A percentile compares a stretch with the other conserved stretches of the same genome.
Conservation (phyloP, 345 rosid species). For the Eucalyptus tenuipes region DNA sequence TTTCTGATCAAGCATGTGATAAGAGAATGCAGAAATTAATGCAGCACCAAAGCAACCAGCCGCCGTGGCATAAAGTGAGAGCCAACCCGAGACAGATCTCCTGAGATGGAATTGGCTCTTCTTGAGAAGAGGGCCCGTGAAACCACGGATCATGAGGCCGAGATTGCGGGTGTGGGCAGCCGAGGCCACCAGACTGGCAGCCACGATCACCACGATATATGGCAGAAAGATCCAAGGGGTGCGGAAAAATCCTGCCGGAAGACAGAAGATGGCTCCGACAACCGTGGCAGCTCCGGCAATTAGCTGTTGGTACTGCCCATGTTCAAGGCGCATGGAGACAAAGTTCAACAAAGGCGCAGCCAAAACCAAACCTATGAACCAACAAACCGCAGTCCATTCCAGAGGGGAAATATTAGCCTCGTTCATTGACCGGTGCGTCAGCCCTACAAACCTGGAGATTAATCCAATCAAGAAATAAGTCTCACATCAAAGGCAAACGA, state of each 20-base stretch:
- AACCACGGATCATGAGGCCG: constrained; percentile 29
- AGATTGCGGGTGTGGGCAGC: constrained; percentile 53
- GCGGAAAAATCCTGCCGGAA: constrained; percentile 42
- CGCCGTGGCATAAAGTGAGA: constrained; percentile 39
- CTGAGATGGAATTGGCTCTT: constrained; percentile 12
- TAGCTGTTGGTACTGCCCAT: constrained; percentile 14
- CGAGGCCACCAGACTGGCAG: constrained; percentile 16
- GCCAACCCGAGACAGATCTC: constrained; percentile 38
- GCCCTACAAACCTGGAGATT: constrained; percentile 23
- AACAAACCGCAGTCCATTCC: constrained; percentile 52
- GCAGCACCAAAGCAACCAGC: constrained; percentile 49
- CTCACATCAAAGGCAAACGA: background rate
- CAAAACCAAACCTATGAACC: constrained; percentile 36
- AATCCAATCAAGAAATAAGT: background rate
- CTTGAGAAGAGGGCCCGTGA: constrained; percentile 13
- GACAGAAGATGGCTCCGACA: constrained; percentile 39
- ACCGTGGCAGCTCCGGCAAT: constrained; percentile 36
- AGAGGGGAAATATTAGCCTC: constrained; percentile 30
- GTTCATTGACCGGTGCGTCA: constrained; percentile 6
- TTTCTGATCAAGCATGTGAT: constrained; percentile 32
- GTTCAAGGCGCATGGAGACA: constrained; percentile 31
- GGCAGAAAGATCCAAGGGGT: constrained; percentile 34
- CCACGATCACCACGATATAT: constrained; percentile 23
- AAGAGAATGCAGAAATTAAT: constrained; percentile 36
- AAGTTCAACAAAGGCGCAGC: constrained; percentile 14